Evolutionary conservation across 208 protist genomes (phyloP).

Genomic region (Angomonas ambiguus): DNA sequence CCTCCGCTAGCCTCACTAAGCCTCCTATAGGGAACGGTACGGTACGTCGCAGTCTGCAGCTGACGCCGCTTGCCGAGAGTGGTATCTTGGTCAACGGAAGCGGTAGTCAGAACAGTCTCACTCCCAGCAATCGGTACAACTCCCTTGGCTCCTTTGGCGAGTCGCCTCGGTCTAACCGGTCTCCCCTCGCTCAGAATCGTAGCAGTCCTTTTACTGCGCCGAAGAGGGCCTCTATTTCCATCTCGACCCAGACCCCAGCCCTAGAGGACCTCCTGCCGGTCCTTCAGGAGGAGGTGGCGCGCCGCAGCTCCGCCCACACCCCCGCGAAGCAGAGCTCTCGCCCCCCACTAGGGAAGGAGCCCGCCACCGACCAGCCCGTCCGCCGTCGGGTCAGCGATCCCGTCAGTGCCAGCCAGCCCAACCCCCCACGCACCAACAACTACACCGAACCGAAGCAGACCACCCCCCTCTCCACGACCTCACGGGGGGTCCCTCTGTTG

Average conservation of each 20-base stretch:
- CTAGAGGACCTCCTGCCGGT: not conserved
- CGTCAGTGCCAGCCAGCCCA: no score
- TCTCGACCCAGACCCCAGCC: not conserved
- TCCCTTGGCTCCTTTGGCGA: not conserved
- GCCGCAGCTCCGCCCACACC: not conserved
- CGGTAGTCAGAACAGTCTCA: not conserved
- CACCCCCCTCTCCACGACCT: not conserved
- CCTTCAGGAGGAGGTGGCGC: not conserved
- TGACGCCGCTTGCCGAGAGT: not conserved
- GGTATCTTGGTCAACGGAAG: not conserved
- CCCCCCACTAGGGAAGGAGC: no score
- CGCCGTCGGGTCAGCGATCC: no score
- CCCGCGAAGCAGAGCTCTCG: not conserved
- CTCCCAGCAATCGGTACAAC: not conserved
- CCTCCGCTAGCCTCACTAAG: not conserved
- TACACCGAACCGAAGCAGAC: not conserved
- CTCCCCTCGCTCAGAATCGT: no score
- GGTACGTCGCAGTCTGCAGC: not conserved
- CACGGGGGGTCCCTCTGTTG: not conserved
- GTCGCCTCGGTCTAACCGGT: not conserved
- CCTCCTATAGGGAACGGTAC: not conserved
- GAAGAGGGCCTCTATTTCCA: not conserved
- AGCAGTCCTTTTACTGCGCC: no score
- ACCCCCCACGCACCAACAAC: no score
- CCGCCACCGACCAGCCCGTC: no score